Evolutionary conservation across 2,329 filamentous ascomycete genomes (phyloP).

Genomic region (Chaetomiaceae sp.): DNA sequence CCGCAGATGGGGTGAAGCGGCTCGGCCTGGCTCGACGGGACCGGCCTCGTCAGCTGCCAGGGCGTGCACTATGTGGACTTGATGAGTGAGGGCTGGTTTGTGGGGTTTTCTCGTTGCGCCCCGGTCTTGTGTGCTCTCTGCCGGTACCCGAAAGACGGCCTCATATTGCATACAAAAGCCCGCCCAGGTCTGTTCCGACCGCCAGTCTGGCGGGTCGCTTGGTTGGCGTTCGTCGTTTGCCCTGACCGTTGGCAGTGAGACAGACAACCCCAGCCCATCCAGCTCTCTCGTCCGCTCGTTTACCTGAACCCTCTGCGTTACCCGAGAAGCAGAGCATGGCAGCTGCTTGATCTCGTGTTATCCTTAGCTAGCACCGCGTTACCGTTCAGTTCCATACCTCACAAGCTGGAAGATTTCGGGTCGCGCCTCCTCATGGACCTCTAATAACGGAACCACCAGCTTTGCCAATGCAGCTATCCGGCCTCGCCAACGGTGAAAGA

Average conservation of each 20-base stretch:
- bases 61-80: not conserved
- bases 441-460: constrained; percentile 10
- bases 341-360: constrained; percentile 5
- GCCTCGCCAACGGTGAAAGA: constrained; percentile 10
- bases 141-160: constrained; percentile 21
- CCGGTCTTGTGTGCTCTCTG: constrained; percentile 16
- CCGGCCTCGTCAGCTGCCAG: constrained; percentile 10
- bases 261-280: not conserved
- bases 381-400: not conserved
- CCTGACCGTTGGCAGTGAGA: not conserved
- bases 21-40: not conserved
- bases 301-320: not conserved
- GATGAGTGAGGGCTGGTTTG: not conserved
- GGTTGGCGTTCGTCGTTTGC: constrained; percentile 5
- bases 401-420: not conserved
- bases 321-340: not conserved
- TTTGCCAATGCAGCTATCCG: constrained; percentile 22
- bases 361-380: not conserved
- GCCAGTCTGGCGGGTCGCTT: constrained; percentile 2
- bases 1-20: constrained; percentile 12
- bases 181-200: constrained; percentile 9
- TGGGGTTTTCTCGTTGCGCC: not conserved
- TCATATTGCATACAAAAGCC: constrained; percentile 20
- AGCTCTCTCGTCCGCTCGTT: not conserved
- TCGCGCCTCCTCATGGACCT: not conserved